Evolutionary conservation across 1,139 yeast species (phyloP).

Genomic region (Pneumocystis oryctolagi): DNA sequence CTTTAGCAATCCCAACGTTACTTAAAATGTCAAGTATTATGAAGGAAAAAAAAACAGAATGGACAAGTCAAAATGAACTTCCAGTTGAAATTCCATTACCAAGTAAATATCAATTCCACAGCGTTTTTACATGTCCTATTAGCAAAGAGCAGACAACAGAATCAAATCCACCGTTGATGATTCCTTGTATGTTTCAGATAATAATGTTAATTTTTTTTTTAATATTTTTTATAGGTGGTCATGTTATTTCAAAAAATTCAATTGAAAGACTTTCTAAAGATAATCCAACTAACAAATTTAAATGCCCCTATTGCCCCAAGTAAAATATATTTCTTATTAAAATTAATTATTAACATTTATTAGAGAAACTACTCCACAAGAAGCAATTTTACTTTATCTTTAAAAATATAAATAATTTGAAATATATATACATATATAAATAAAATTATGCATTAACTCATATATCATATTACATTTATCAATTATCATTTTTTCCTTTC

Average conservation of each 20-base stretch:
- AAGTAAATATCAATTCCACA: slow-evolving; percentile 44
- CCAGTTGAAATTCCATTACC: slow-evolving; percentile 50
- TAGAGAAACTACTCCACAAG: not conserved
- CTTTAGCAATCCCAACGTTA: slow-evolving; percentile 55
- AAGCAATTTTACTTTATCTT: not conserved
- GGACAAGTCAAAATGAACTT: slow-evolving; percentile 42
- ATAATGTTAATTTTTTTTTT: not conserved
- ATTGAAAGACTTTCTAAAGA: slow-evolving; percentile 29
- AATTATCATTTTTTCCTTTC: slow-evolving; percentile 10
- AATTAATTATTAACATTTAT: not conserved
- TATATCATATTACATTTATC: not conserved
- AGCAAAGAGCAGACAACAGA: slow-evolving; percentile 65
- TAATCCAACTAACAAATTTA: slow-evolving; percentile 23
- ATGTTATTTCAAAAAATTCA: slow-evolving; percentile 41
- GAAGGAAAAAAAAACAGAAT: slow-evolving; percentile 36
- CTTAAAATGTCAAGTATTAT: slow-evolving; percentile 46
- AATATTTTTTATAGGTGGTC: slow-evolving; percentile 19
- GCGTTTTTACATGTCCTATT: slow-evolving; percentile 82
- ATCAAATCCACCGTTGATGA: slow-evolving; percentile 44
- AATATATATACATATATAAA: not conserved
- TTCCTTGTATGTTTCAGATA: slow-evolving; percentile 37
- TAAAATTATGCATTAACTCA: too few species aligned
- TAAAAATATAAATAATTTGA: not conserved
- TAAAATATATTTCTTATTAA: not conserved
- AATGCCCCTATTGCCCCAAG: not conserved